Conservation (phyloP, 352 stramenopile genomes). For the Phytophthora rubi region DNA sequence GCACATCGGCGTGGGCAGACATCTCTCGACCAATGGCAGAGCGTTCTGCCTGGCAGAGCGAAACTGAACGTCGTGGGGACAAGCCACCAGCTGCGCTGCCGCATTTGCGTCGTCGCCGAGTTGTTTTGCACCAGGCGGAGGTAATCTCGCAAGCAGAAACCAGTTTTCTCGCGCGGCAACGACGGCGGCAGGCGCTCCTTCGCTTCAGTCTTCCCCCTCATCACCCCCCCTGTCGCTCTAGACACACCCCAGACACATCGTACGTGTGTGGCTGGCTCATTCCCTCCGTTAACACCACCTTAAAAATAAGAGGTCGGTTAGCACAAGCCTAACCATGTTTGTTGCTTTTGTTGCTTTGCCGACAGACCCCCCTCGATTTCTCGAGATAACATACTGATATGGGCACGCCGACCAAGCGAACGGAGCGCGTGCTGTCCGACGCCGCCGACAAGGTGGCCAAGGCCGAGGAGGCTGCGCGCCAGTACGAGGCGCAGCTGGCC, state of each 20-base stretch:
- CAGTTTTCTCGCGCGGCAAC: slow-evolving; percentile 16
- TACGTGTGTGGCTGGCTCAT: background rate
- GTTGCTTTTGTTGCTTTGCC: background rate
- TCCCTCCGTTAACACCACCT: background rate
- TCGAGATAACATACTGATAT: slow-evolving; percentile 32
- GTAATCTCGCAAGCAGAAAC: slow-evolving; percentile 35
- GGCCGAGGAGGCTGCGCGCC: slow-evolving; percentile 64
- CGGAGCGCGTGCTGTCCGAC: slow-evolving; percentile 73
- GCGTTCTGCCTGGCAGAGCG: slow-evolving; percentile 14
- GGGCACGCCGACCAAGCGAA: slow-evolving; percentile 57
- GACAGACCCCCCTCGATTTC: slow-evolving; percentile 1
- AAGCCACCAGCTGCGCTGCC: slow-evolving; percentile 11
- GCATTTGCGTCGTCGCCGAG: slow-evolving; percentile 36
- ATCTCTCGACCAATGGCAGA: slow-evolving; percentile 30
- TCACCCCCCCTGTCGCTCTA: background rate
- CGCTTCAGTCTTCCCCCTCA: background rate
- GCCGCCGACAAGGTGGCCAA: slow-evolving; percentile 77
- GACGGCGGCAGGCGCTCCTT: slow-evolving; percentile 18
- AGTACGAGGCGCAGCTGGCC: slow-evolving; percentile 59
- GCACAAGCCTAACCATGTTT: background rate
- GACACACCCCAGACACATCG: background rate
- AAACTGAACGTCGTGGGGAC: slow-evolving; percentile 42
- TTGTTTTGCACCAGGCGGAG: slow-evolving; percentile 38
- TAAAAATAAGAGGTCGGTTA: background rate
- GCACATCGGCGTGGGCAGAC: slow-evolving; percentile 10